Conservation (phyloP, 108 stramenopile species). For the Nannochloropsis granulata region DNA sequence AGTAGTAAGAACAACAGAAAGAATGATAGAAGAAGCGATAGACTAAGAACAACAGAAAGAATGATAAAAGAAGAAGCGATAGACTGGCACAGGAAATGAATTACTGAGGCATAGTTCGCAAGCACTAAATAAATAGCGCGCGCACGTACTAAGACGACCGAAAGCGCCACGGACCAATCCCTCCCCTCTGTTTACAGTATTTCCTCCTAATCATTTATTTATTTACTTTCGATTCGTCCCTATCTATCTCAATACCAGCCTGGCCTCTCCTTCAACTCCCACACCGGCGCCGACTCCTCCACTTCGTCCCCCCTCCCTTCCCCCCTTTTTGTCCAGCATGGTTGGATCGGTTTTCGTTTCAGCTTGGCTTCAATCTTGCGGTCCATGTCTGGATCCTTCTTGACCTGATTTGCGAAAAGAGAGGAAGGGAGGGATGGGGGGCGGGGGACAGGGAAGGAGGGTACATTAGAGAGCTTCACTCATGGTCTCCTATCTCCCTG, state of each 20-base stretch:
- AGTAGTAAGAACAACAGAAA: background rate
- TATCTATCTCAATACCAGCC: background rate
- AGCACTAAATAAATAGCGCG: no score
- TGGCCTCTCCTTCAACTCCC: background rate
- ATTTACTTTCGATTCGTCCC: no score
- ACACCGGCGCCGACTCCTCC: background rate
- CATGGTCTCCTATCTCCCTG: no score
- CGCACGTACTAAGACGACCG: no score
- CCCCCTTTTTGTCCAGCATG: background rate
- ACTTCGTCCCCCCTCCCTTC: background rate
- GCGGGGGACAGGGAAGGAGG: background rate
- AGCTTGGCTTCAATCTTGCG: background rate
- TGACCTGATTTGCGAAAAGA: background rate
- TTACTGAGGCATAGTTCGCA: no score
- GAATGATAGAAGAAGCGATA: background rate
- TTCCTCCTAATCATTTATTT: no score
- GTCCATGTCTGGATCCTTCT: background rate
- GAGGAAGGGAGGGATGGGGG: background rate
- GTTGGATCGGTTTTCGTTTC: background rate
- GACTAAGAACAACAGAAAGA: background rate
- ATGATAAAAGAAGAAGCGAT: background rate
- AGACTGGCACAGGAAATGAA: no score
- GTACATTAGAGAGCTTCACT: background rate
- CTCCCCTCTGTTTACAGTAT: no score
- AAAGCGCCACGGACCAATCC: no score